Evolutionary conservation across 805 yeast species (phyloP).

Genomic region (Metschnikowia borealis): DNA sequence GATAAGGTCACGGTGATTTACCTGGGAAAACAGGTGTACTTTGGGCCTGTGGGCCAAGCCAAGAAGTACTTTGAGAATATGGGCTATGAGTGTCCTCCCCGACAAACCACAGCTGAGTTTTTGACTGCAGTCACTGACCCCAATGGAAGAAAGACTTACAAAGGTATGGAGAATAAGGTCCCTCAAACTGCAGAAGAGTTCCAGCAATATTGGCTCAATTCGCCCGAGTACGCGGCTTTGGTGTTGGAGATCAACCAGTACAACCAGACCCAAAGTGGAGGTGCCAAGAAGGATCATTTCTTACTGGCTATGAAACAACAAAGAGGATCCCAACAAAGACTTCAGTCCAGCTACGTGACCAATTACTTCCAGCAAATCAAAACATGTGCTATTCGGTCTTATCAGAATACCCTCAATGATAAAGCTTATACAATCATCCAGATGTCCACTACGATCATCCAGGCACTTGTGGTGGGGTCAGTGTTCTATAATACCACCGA

Average conservation of each 20-base stretch:
- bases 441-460: constrained; percentile 47
- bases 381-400: constrained; percentile 50
- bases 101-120: constrained; percentile 67
- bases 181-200: constrained; percentile 57
- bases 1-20: constrained; percentile 61
- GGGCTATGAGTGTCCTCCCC: constrained; percentile 58
- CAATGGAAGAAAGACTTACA: constrained; percentile 47
- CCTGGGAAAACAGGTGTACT: constrained; percentile 56
- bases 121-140: constrained; percentile 66
- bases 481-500: constrained; percentile 48
- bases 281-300: constrained; percentile 30
- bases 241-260: constrained; percentile 40
- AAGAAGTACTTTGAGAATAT: constrained; percentile 49
- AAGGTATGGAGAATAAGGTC: constrained; percentile 47
- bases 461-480: constrained; percentile 58
- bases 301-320: constrained; percentile 25
- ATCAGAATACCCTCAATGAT: constrained; percentile 51
- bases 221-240: constrained; percentile 45
- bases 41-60: constrained; percentile 51
- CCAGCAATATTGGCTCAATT: constrained; percentile 51
- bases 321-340: constrained; percentile 29
- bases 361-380: constrained; percentile 23
- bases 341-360: constrained; percentile 20
- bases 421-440: constrained; percentile 50
- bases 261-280: constrained; percentile 18